A percentile compares a stretch with the other conserved stretches of the same genome.
Conservation (phyloP, 768 basidiomycete species). For the Cantharellus anzutake region DNA sequence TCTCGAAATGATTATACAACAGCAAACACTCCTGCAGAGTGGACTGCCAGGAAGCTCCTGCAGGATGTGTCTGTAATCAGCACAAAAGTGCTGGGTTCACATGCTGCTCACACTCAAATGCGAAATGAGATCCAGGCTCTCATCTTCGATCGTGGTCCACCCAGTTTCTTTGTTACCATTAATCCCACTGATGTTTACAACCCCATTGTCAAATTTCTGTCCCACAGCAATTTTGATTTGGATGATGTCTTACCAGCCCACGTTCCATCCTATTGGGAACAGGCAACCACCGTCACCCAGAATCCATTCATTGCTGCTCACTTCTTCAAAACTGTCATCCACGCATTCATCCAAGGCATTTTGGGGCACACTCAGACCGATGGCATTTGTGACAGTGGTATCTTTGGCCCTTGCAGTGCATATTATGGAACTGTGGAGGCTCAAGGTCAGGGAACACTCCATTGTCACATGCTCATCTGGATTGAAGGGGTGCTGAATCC, state of each 20-base stretch:
- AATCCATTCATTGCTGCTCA: conserved; percentile 23
- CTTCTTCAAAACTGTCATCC: conserved; percentile 27
- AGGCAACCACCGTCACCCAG: conserved; percentile 4
- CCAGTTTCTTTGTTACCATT: conserved; percentile 10
- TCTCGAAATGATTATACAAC: not conserved
- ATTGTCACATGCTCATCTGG: conserved; percentile 12
- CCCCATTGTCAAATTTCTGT: conserved; percentile 8
- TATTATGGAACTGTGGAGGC: conserved; percentile 11
- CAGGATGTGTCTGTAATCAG: conserved; percentile 8
- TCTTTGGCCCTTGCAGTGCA: conserved; percentile 6
- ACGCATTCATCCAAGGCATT: conserved; percentile 15
- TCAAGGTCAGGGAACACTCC: conserved; percentile 10
- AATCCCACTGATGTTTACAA: conserved; percentile 10
- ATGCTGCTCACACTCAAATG: conserved; percentile 3
- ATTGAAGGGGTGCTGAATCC: conserved; percentile 10
- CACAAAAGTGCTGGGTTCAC: conserved; percentile 8
- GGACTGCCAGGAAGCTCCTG: conserved; percentile 5
- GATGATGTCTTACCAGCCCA: not conserved
- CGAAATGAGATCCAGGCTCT: conserved; percentile 9
- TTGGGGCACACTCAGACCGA: not conserved
- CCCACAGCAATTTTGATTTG: conserved; percentile 5
- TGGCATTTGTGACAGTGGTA: not conserved
- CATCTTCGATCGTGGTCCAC: conserved; percentile 6
- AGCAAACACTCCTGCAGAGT: conserved; percentile 3
- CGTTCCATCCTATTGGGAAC: not conserved